phyloP scores from a whole-genome alignment of 2,329 filamentous ascomycete species.

The Colletotrichum sp. region DNA sequence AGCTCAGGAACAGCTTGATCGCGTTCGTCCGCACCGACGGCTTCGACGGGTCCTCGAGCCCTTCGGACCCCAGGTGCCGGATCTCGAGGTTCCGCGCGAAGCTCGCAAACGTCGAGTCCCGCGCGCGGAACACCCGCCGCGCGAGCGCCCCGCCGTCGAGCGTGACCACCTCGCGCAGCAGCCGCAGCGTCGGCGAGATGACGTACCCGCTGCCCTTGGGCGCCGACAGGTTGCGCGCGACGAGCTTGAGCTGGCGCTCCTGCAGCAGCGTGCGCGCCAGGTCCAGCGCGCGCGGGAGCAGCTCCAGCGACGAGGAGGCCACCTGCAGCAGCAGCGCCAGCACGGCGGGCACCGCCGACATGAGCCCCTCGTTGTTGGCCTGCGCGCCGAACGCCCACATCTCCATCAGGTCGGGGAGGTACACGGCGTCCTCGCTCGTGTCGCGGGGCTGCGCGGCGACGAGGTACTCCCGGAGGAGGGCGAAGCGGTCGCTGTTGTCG shows the following conservation, averaged over 20 bases:
- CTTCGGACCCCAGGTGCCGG: slow-evolving; percentile 56
- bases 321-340: slow-evolving; percentile 82
- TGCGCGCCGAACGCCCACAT: slow-evolving; percentile 86
- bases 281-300: slow-evolving; percentile 75
- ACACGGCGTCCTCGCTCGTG: slow-evolving; percentile 55
- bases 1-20: slow-evolving; percentile 78
- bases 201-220: slow-evolving; percentile 85
- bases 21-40: slow-evolving; percentile 86
- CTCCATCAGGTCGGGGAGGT: slow-evolving; percentile 81
- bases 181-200: slow-evolving; percentile 84
- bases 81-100: slow-evolving; percentile 82
- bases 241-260: slow-evolving; percentile 78
- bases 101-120: slow-evolving; percentile 80
- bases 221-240: slow-evolving; percentile 79
- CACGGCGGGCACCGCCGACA: slow-evolving; percentile 81
- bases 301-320: slow-evolving; percentile 74
- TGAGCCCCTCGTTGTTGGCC: slow-evolving; percentile 78
- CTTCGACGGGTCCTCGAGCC: slow-evolving; percentile 66
- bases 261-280: slow-evolving; percentile 84
- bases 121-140: slow-evolving; percentile 75
- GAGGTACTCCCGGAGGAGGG: slow-evolving; percentile 74
- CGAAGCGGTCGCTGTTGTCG: slow-evolving; percentile 51
- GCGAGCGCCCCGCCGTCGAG: slow-evolving; percentile 87
- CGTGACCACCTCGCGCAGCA: slow-evolving; percentile 83
- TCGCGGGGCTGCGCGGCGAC: slow-evolving; percentile 56